Evolutionary conservation across 768 basidiomycete species (phyloP).

Genomic region (Solioccasus polychromus): DNA sequence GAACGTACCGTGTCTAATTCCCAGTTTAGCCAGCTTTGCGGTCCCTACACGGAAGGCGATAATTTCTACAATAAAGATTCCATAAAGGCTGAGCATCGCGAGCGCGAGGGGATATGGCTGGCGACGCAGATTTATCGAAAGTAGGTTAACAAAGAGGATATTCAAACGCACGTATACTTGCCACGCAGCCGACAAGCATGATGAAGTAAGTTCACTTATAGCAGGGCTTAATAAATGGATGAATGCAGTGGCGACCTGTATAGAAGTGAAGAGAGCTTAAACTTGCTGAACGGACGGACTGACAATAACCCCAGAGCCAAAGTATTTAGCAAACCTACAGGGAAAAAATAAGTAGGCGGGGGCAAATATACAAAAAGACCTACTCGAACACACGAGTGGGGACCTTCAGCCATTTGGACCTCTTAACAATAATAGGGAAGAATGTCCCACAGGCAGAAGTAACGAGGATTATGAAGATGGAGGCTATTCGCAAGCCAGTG

Average conservation of each 20-base stretch:
- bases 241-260: slow-evolving; percentile 84
- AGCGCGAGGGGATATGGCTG: slow-evolving; percentile 83
- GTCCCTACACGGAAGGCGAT: slow-evolving; percentile 87
- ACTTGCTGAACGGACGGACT: slow-evolving; percentile 23
- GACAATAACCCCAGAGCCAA: slow-evolving; percentile 87
- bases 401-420: slow-evolving; percentile 44
- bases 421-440: slow-evolving; percentile 66
- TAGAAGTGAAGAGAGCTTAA: slow-evolving; percentile 1
- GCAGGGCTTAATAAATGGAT: slow-evolving; percentile 81
- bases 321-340: slow-evolving; percentile 78
- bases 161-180: slow-evolving; percentile 56
- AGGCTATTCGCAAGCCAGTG: slow-evolving; percentile 59
- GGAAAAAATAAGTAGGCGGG: not conserved
- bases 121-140: not conserved
- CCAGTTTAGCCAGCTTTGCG: slow-evolving; percentile 62
- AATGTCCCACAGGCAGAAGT: slow-evolving; percentile 60
- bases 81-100: slow-evolving; percentile 77
- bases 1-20: slow-evolving; percentile 55
- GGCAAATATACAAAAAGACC: slow-evolving; percentile 22
- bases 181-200: slow-evolving; percentile 75
- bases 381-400: slow-evolving; percentile 59
- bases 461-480: slow-evolving; percentile 70
- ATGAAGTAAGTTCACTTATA: slow-evolving; percentile 62
- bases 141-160: not conserved
- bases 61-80: slow-evolving; percentile 82